phyloP scores from a whole-genome alignment of 331 rosid species.

The Acacia concinna region DNA sequence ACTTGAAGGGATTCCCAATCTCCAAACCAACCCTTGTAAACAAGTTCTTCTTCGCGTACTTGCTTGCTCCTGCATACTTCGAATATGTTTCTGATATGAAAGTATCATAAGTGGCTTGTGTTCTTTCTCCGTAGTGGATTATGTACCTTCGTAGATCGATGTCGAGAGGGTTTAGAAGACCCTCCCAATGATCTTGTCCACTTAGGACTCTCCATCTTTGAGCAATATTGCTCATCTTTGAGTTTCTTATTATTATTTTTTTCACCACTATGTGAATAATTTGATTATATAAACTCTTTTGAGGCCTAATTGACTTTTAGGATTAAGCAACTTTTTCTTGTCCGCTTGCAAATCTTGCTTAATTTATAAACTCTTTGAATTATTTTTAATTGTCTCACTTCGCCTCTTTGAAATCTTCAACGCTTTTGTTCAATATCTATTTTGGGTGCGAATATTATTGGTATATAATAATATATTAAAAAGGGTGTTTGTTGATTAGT shows the following conservation, averaged over 20 bases:
- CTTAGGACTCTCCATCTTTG: neutral
- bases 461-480: too few relatives aligned
- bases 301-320: too few relatives aligned
- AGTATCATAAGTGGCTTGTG: neutral
- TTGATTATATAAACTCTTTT: too few relatives aligned
- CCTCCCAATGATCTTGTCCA: slow-evolving; percentile 51
- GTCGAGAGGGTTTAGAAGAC: slow-evolving; percentile 50
- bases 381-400: neutral
- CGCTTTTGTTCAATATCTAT: neutral
- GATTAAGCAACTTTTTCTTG: too few relatives aligned
- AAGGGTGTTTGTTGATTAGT: neutral
- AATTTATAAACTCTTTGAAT: neutral
- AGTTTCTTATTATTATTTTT: too few relatives aligned
- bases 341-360: too few relatives aligned
- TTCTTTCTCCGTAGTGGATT: neutral
- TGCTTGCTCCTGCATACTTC: slow-evolving; percentile 6
- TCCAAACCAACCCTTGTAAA: slow-evolving; percentile 36
- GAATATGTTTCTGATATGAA: neutral
- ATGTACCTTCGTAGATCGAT: slow-evolving; percentile 49
- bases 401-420: neutral
- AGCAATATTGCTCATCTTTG: neutral
- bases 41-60: neutral
- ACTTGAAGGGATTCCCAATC: slow-evolving; percentile 36
- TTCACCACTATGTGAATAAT: too few relatives aligned
- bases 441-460: neutral